Percentiles rank a stretch among this genome's conserved stretches.
Evolutionary conservation across 805 yeast genomes (phyloP).

Genomic region (Schizosaccharomyces octosporus): DNA sequence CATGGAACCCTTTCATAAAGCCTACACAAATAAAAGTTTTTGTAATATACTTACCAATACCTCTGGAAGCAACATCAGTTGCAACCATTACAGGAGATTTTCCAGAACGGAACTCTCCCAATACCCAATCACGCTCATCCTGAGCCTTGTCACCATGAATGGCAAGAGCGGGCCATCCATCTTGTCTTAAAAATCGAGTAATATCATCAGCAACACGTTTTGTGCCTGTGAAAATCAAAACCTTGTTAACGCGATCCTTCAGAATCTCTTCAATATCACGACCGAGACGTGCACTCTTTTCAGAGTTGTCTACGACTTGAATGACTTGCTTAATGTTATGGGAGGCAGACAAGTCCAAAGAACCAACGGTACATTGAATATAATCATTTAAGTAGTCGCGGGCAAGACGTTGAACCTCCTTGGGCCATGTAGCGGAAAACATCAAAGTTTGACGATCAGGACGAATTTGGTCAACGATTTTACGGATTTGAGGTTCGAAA

Average conservation of each 20-base stretch:
- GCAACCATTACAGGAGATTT: constrained; percentile 95
- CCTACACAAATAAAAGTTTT: not conserved
- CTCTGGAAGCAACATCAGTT: constrained; percentile 98
- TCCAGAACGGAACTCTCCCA: constrained; percentile 76
- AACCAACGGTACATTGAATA: constrained; percentile 91
- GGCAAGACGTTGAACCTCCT: constrained; percentile 83
- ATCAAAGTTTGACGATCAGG: constrained; percentile 97
- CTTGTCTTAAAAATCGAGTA: constrained; percentile 72
- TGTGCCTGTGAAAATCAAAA: constrained; percentile 80
- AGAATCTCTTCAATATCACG: constrained; percentile 69
- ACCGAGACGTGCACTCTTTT: constrained; percentile 63
- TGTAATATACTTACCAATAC: constrained; percentile 66
- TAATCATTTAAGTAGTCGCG: constrained; percentile 77
- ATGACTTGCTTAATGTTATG: constrained; percentile 80
- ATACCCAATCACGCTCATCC: constrained; percentile 96
- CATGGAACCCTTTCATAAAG: not conserved
- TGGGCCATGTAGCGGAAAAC: constrained; percentile 99
- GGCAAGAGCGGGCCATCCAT: constrained; percentile 97
- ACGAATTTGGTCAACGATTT: constrained; percentile 81
- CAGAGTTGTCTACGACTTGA: constrained; percentile 75
- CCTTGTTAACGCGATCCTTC: constrained; percentile 37
- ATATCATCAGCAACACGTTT: constrained; percentile 94
- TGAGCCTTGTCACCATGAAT: constrained; percentile 97
- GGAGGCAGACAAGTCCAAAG: constrained; percentile 76
- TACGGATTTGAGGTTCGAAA: constrained; percentile 97